These are phyloP conservation scores for Cercospora sp. DNA, from an alignment of 2,329 filamentous ascomycete species.

Conservation along the genomic window DNA sequence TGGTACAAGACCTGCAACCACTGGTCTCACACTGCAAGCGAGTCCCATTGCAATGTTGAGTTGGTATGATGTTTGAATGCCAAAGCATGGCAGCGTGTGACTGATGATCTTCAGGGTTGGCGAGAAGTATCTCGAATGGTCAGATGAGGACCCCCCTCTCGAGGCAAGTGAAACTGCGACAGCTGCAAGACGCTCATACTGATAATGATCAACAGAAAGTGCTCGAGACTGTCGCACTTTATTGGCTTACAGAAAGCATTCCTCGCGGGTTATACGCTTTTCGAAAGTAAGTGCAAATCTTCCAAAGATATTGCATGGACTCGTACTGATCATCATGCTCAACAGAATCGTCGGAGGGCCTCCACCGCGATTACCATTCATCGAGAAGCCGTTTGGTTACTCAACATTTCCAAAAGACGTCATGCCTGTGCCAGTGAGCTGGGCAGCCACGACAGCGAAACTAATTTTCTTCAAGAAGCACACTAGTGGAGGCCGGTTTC, in stretches of 20 bases:
- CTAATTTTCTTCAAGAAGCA: background rate
- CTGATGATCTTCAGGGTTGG: background rate
- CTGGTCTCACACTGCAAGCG: background rate
- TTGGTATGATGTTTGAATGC: background rate
- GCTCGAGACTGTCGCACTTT: background rate
- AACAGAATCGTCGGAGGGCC: background rate
- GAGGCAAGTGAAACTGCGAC: background rate
- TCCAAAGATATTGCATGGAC: background rate
- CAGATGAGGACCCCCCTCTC: background rate
- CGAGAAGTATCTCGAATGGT: background rate
- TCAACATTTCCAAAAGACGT: background rate
- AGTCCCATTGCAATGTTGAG: background rate
- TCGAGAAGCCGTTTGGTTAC: background rate
- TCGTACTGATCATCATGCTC: background rate
- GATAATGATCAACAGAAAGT: background rate
- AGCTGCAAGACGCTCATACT: background rate
- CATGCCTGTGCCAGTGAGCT: background rate
- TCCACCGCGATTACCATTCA: background rate
- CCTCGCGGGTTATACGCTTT: background rate
- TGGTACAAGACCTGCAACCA: background rate
- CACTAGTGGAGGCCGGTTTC: background rate
- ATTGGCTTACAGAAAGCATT: background rate
- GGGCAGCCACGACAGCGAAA: background rate
- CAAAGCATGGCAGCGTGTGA: background rate
- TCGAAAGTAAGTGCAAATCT: background rate